Evolutionary conservation across 2,329 filamentous ascomycete species (phyloP).

Genomic region (Pyrenophora tritici-repentis): DNA sequence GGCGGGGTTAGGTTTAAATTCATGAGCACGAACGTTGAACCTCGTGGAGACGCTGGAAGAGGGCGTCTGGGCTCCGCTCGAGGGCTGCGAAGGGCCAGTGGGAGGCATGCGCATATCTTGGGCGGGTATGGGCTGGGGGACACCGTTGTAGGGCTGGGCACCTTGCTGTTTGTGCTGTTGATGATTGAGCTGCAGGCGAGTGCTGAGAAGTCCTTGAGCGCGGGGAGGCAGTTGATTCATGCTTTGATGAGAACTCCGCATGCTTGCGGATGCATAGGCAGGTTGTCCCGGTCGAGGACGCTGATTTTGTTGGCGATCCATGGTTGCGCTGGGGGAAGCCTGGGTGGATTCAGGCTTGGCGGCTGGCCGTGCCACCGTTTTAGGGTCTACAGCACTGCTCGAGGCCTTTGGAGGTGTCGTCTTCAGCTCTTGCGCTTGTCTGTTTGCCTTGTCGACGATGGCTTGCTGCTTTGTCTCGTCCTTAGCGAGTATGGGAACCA

Average conservation of each 20-base stretch:
- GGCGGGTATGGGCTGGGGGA: slow-evolving; percentile 61
- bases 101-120: slow-evolving; percentile 74
- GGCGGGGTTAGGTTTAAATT: slow-evolving; percentile 85
- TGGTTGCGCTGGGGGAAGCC: slow-evolving; percentile 33
- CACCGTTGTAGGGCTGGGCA: slow-evolving; percentile 51
- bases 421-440: slow-evolving; percentile 66
- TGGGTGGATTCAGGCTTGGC: slow-evolving; percentile 42
- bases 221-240: slow-evolving; percentile 48
- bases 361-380: slow-evolving; percentile 39
- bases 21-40: slow-evolving; percentile 67
- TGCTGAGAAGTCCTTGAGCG: slow-evolving; percentile 53
- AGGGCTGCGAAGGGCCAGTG: slow-evolving; percentile 68
- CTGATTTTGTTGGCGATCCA: slow-evolving; percentile 55
- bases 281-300: slow-evolving; percentile 49
- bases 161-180: slow-evolving; percentile 56
- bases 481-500: slow-evolving; percentile 94
- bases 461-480: slow-evolving; percentile 93
- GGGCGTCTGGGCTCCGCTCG: slow-evolving; percentile 56
- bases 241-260: slow-evolving; percentile 50
- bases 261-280: slow-evolving; percentile 52
- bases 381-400: slow-evolving; percentile 48
- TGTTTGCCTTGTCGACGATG: slow-evolving; percentile 86
- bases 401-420: slow-evolving; percentile 46
- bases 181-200: slow-evolving; percentile 58
- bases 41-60: slow-evolving; percentile 58